Conservation (phyloP, 257 asterid genomes). For the Solanum boliviense region DNA sequence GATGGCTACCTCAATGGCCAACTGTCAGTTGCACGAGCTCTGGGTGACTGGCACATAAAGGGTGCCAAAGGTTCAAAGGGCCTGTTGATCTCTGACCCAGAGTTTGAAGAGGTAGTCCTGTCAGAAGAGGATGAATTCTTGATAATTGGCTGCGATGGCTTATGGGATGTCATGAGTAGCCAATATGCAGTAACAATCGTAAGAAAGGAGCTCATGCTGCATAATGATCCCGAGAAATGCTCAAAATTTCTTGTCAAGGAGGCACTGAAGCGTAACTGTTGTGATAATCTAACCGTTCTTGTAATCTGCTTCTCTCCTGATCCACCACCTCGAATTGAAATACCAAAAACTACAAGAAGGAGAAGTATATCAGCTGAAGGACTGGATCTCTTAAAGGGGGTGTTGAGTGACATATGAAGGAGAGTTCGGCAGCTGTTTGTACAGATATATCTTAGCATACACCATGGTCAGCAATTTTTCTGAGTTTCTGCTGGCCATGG, state of each 20-base stretch:
- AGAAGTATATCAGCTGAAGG: constrained; percentile 46
- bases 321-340: constrained; percentile 33
- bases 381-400: constrained; percentile 36
- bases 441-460: not conserved
- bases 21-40: constrained; percentile 78
- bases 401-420: constrained; percentile 20
- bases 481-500: constrained; percentile 14
- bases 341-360: constrained; percentile 25
- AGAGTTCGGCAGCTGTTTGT: not conserved
- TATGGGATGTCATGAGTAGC: constrained; percentile 95
- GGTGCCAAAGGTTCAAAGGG: constrained; percentile 58
- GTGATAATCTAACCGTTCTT: constrained; percentile 30
- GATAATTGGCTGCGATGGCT: constrained; percentile 79
- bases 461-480: constrained; percentile 6
- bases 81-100: constrained; percentile 74
- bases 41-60: constrained; percentile 91
- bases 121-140: constrained; percentile 79
- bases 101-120: constrained; percentile 50
- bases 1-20: constrained; percentile 92
- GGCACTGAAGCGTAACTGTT: constrained; percentile 32
- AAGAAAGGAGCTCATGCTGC: constrained; percentile 72
- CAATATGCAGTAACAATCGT: constrained; percentile 76
- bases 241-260: constrained; percentile 48
- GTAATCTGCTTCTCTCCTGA: constrained; percentile 33
- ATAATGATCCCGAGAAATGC: constrained; percentile 69